Base-by-base conservation (phyloP, 768 basidiomycete genomes). In the Serpula lacrymans region DNA sequence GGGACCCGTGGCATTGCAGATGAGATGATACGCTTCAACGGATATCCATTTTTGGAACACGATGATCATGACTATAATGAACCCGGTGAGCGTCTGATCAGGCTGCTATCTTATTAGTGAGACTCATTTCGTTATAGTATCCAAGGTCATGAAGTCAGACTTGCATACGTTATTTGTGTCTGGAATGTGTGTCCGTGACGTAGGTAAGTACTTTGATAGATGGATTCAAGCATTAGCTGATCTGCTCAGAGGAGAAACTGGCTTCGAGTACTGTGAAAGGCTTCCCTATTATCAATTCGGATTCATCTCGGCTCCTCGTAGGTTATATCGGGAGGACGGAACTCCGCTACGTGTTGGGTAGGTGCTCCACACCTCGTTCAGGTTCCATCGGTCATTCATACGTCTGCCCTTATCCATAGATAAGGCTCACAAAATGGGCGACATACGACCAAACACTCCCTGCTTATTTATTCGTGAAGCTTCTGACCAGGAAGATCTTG, bases 1-100 rank as follows among this genome's bases (percentile, higher is more conserved):
- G 94, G 93, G 17, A 89, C 83, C 6, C 88, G 77, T 31, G 96
- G 96, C 2, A 97, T 99, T 48, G 93, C 96, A 4, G 96, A 99
- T 47, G 90, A 96, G 54, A 90, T 86, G 77, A 99, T 99, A 53
- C 78, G 82, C 13, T 95, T 99, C 67, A 98, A 96, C 57, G 95
- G 94, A 7, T 98, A 86, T 66, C 96, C 96, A 0, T 93, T 94
- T 71, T 68, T 99, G 44, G 95, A 97, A 65, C 94, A 94, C 55
- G 90, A 96, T 45, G 92, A 96, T 57, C 84, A 90, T 53, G 83
- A 88, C 0, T 94, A 88, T 55, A 84, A 95, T 57, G 87, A 92
- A 32, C 78, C 90, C 36, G 90, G 95, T 96, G 52, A 39, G 80
- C 61, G 23, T 34, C 31, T 33, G 34, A 42, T 27, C 16, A 20